A percentile compares a stretch with the other conserved stretches of the same genome.
Conservation (phyloP, 2,329 filamentous ascomycete species). For the Colletotrichum sp. region DNA sequence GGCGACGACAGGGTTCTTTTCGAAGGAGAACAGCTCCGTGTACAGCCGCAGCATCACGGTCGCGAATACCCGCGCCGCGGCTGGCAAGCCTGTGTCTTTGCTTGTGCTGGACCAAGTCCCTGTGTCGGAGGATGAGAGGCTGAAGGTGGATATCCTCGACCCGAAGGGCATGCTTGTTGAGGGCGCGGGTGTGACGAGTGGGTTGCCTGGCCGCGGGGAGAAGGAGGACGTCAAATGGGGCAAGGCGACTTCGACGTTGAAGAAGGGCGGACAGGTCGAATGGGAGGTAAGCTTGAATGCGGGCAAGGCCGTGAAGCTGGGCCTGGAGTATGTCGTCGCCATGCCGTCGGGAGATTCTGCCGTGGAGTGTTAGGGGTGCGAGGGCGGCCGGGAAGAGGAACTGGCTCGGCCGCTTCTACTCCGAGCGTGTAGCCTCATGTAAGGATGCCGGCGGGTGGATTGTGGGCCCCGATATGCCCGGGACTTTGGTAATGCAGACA, state of each 20-base stretch:
- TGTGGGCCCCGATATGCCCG: not conserved
- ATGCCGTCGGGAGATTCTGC: conserved; percentile 57
- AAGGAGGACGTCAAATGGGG: conserved; percentile 54
- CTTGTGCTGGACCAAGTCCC: conserved; percentile 66
- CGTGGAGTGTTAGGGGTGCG: conserved; percentile 25
- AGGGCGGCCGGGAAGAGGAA: not conserved
- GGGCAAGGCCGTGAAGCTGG: conserved; percentile 60
- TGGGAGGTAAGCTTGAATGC: conserved; percentile 66
- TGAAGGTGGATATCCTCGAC: conserved; percentile 54
- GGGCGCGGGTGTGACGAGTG: conserved; percentile 41
- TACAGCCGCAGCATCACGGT: conserved; percentile 56
- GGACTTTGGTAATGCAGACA: not conserved
- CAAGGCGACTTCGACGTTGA: conserved; percentile 55
- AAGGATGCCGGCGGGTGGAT: not conserved
- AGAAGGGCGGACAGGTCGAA: conserved; percentile 61
- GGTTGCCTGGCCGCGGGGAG: conserved; percentile 32
- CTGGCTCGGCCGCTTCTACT: not conserved
- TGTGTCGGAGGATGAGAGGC: conserved; percentile 63
- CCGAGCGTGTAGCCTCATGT: not conserved
- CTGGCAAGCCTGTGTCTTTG: conserved; percentile 46
- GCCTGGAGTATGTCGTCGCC: conserved; percentile 66
- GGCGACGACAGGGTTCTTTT: conserved; percentile 56
- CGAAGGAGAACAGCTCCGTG: conserved; percentile 55
- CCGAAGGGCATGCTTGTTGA: conserved; percentile 52
- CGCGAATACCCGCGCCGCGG: conserved; percentile 51